Conservation (phyloP, 805 yeast genomes). For the Phaffomyces antillensis region DNA sequence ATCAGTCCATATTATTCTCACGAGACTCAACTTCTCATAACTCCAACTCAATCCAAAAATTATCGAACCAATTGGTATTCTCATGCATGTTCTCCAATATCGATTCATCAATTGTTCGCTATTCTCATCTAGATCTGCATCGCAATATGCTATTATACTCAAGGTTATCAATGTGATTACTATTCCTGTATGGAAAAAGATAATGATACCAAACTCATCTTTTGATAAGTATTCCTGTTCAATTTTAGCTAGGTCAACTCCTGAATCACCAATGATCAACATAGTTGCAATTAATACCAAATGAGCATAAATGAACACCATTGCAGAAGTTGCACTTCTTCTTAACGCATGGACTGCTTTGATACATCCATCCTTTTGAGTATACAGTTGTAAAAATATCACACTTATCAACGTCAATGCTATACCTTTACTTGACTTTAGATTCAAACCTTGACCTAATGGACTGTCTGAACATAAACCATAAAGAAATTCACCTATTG, state of each 20-base stretch:
- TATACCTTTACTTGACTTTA: constrained; percentile 40
- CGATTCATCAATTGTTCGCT: constrained; percentile 21
- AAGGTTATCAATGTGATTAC: constrained; percentile 36
- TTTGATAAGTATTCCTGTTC: constrained; percentile 21
- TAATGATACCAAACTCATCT: constrained; percentile 35
- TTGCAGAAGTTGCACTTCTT: constrained; percentile 38
- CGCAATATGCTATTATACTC: constrained; percentile 35
- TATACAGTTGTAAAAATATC: constrained; percentile 44
- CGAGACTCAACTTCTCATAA: background rate
- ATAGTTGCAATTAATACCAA: constrained; percentile 44
- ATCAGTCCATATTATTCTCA: background rate
- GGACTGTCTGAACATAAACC: constrained; percentile 44
- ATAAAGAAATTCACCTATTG: constrained; percentile 57
- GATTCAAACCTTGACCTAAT: constrained; percentile 35
- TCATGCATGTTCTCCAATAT: constrained; percentile 31
- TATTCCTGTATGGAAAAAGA: constrained; percentile 48
- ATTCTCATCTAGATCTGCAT: constrained; percentile 33
- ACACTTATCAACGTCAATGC: constrained; percentile 43
- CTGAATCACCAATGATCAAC: constrained; percentile 53
- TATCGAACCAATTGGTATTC: constrained; percentile 34
- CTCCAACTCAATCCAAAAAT: constrained; percentile 24
- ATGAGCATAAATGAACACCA: constrained; percentile 40
- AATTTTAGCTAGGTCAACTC: constrained; percentile 37
- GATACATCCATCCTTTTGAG: constrained; percentile 42
- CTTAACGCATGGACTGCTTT: constrained; percentile 50